phyloP scores from a whole-genome alignment of 495 filamentous ascomycete genomes.

The Xylona heveae region DNA sequence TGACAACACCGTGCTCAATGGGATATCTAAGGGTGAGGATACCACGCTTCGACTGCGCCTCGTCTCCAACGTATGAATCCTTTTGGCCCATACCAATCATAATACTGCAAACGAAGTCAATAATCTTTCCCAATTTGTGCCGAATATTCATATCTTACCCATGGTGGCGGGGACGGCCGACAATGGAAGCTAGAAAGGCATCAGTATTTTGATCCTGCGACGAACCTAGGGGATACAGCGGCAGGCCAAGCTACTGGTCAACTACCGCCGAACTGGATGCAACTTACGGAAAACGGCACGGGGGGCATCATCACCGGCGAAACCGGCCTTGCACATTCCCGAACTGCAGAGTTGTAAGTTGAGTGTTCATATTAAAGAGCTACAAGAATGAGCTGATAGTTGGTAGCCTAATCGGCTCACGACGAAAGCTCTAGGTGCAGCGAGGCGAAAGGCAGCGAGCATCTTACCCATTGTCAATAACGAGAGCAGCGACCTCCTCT shows the following conservation, averaged over 20 bases:
- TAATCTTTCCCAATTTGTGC: too few relatives aligned
- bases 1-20: slow-evolving; percentile 99
- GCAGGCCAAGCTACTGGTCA: neutral
- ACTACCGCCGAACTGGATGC: neutral
- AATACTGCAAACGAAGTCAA: slow-evolving; percentile 45
- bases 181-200: slow-evolving; percentile 63
- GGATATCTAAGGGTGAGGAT: slow-evolving; percentile 98
- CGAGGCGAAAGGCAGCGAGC: slow-evolving; percentile 10
- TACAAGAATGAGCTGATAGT: slow-evolving; percentile 4
- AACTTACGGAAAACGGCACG: slow-evolving; percentile 99
- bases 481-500: slow-evolving; percentile 99
- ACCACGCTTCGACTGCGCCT: slow-evolving; percentile 99
- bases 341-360: slow-evolving; percentile 59
- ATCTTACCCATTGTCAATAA: slow-evolving; percentile 99
- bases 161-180: slow-evolving; percentile 99
- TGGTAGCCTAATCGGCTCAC: too few relatives aligned
- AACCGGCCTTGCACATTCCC: slow-evolving; percentile 99
- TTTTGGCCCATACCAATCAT: slow-evolving; percentile 99
- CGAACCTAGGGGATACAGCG: slow-evolving; percentile 1
- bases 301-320: slow-evolving; percentile 99
- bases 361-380: too few relatives aligned
- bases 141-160: slow-evolving; percentile 81
- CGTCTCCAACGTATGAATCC: slow-evolving; percentile 99
- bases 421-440: slow-evolving; percentile 5
- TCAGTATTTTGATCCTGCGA: neutral